phyloP scores from a whole-genome alignment of 176 grass and related monocot genomes.

The Carex parvula region DNA sequence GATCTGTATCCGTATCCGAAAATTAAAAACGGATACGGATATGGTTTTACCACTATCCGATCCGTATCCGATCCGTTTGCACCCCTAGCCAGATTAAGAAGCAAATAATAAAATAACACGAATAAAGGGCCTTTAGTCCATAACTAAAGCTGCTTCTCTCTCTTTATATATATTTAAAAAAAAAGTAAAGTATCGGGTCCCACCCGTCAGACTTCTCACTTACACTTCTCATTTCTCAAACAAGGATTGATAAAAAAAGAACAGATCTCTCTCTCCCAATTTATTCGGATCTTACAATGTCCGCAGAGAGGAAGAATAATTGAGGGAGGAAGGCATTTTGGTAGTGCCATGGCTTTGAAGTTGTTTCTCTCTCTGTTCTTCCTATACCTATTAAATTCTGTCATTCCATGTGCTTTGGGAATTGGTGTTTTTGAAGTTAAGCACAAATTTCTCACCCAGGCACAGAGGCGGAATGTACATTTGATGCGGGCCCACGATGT shows the following conservation, averaged over 20 bases:
- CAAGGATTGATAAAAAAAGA: background rate
- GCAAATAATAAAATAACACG: background rate
- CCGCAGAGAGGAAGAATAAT: background rate
- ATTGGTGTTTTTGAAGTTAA: slow-evolving; percentile 64
- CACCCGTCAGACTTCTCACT: background rate
- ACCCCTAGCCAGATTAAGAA: no score
- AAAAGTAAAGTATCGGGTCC: background rate
- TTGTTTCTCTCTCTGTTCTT: slow-evolving; percentile 6
- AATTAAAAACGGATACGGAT: no score
- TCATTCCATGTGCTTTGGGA: slow-evolving; percentile 8
- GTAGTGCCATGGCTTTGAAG: slow-evolving; percentile 16
- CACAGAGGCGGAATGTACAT: slow-evolving; percentile 22
- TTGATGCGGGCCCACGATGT: slow-evolving; percentile 54
- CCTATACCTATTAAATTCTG: background rate
- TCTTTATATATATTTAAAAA: no score
- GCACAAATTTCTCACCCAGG: slow-evolving; percentile 51
- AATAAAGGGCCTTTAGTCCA: background rate
- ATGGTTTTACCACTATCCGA: no score
- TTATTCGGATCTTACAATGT: slow-evolving; percentile 2
- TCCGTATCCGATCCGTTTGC: no score
- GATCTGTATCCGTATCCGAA: no score
- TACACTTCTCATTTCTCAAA: background rate
- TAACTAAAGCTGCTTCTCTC: background rate
- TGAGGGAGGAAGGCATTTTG: background rate
- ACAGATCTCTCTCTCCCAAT: slow-evolving; percentile 8